Evolutionary conservation across 2,329 filamentous ascomycete genomes (phyloP).

Genomic region (Cladosporium sp.): DNA sequence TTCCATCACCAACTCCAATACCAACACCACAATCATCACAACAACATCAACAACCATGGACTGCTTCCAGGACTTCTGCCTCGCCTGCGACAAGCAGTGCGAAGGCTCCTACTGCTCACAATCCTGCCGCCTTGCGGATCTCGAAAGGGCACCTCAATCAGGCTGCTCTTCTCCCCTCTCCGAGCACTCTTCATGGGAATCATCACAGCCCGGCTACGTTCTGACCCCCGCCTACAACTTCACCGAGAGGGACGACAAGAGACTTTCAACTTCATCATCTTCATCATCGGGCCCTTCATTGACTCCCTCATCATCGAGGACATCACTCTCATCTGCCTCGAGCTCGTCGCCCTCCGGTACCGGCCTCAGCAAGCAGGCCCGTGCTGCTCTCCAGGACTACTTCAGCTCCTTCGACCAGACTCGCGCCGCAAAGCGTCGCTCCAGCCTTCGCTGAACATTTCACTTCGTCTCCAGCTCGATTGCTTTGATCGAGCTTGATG

Average conservation of each 20-base stretch:
- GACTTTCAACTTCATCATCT: constrained; percentile 25
- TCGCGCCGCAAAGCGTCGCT: constrained; percentile 56
- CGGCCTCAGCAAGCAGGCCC: constrained; percentile 72
- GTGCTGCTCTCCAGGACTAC: constrained; percentile 80
- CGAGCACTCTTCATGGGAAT: constrained; percentile 12
- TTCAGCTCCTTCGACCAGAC: constrained; percentile 86
- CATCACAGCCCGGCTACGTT: constrained; percentile 22
- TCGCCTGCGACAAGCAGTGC: constrained; percentile 89
- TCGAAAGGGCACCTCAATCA: constrained; percentile 65
- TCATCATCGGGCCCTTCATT: constrained; percentile 46
- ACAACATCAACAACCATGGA: constrained; percentile 42
- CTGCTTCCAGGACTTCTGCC: constrained; percentile 91
- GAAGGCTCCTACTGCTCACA: constrained; percentile 88
- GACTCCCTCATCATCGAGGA: constrained; percentile 72
- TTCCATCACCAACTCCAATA: not conserved
- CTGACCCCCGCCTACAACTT: constrained; percentile 43
- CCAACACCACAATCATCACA: not conserved
- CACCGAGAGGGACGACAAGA: constrained; percentile 49
- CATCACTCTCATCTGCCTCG: constrained; percentile 78
- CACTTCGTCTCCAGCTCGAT: not conserved
- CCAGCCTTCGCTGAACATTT: constrained; percentile 28
- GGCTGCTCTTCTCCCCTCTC: constrained; percentile 52
- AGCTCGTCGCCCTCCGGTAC: constrained; percentile 53
- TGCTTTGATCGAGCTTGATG: not conserved
- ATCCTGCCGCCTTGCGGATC: constrained; percentile 82